These are phyloP conservation scores for Colletotrichum gigasporum DNA, from an alignment of 2,329 filamentous ascomycete species.

Conservation along the genomic window DNA sequence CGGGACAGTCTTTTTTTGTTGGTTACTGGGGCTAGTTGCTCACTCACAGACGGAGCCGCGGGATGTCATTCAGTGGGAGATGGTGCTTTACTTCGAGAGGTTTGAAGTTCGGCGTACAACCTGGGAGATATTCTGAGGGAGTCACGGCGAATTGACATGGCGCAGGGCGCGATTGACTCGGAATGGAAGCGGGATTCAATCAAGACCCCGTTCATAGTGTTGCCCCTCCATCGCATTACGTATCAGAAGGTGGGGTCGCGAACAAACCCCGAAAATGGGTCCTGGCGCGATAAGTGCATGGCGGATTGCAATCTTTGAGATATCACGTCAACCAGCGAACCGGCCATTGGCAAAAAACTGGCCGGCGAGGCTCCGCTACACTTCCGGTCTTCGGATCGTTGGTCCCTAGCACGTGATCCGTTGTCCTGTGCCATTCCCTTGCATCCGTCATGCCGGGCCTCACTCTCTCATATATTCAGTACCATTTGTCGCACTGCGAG, in stretches of 20 bases:
- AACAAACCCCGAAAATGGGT: slow-evolving; percentile 30
- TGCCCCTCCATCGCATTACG: slow-evolving; percentile 28
- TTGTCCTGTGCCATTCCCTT: no score
- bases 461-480: no score
- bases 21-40: not conserved
- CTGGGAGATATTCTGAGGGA: no score
- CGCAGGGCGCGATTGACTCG: no score
- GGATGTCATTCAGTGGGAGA: no score
- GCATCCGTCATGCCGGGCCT: no score
- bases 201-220: no score
- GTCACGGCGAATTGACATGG: not conserved
- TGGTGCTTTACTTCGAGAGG: no score
- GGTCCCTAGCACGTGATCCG: no score
- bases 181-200: no score
- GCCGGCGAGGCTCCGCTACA: not conserved
- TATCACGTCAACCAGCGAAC: slow-evolving; percentile 16
- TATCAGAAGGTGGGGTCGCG: slow-evolving; percentile 20
- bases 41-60: not conserved
- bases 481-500: not conserved
- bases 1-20: not conserved
- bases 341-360: not conserved
- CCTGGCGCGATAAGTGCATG: slow-evolving; percentile 29
- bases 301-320: not conserved
- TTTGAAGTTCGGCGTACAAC: no score
- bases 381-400: slow-evolving; percentile 15